Evolutionary conservation across 331 rosid genomes (phyloP).

Genomic region (Rhamnella rubrinervis): DNA sequence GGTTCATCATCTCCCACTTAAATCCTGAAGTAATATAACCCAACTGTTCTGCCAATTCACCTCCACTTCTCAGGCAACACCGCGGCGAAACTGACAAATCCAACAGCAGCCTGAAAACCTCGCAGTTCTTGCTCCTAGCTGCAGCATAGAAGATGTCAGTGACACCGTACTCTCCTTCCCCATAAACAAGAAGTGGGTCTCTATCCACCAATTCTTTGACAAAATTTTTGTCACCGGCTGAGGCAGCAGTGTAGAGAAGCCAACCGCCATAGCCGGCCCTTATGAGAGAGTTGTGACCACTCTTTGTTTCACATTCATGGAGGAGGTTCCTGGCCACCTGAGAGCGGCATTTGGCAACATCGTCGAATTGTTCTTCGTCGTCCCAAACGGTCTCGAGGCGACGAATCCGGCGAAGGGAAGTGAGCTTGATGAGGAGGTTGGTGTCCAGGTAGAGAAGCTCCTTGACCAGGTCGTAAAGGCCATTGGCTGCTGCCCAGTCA

Average conservation of each 20-base stretch:
- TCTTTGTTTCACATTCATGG: constrained; percentile 45
- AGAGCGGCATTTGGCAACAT: constrained; percentile 69
- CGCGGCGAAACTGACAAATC: constrained; percentile 49
- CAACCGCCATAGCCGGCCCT: constrained; percentile 95
- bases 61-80: constrained; percentile 30
- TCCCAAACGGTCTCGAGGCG: constrained; percentile 95
- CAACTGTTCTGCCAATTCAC: constrained; percentile 33
- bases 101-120: constrained; percentile 59
- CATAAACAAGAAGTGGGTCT: constrained; percentile 69
- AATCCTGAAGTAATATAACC: constrained; percentile 36
- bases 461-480: constrained; percentile 71
- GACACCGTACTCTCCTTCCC: constrained; percentile 91
- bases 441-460: constrained; percentile 90
- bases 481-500: constrained; percentile 93
- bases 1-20: constrained; percentile 66
- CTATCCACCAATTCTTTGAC: constrained; percentile 52
- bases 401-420: constrained; percentile 83
- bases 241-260: constrained; percentile 95
- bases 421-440: constrained; percentile 82
- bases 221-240: constrained; percentile 74
- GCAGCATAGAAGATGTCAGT: constrained; percentile 85
- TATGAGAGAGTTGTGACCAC: constrained; percentile 61
- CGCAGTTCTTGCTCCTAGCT: constrained; percentile 61
- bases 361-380: constrained; percentile 54
- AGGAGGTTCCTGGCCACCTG: constrained; percentile 67